These are phyloP conservation scores for Citrus sp. DNA, from an alignment of 345 rosid species.

Conservation along the genomic window DNA sequence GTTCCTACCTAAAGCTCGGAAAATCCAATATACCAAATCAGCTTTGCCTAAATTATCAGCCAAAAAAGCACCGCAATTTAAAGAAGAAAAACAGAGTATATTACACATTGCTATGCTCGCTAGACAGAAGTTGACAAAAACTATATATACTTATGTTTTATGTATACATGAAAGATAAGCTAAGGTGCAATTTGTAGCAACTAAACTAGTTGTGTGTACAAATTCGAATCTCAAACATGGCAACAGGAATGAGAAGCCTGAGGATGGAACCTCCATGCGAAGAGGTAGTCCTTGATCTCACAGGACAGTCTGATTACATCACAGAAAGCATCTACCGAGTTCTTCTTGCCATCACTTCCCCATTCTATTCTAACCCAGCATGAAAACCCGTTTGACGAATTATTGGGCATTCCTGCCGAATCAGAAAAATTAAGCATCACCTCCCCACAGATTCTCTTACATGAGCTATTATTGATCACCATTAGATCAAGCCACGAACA, in stretches of 20 bases:
- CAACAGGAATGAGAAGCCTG: slow-evolving; percentile 30
- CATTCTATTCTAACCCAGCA: slow-evolving; percentile 95
- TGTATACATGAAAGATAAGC: background rate
- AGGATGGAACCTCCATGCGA: slow-evolving; percentile 77
- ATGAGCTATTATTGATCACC: slow-evolving; percentile 27
- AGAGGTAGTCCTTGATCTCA: slow-evolving; percentile 63
- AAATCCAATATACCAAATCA: background rate
- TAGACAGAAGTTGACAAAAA: background rate
- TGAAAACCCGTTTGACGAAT: slow-evolving; percentile 53
- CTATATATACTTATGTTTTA: background rate
- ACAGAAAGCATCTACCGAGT: slow-evolving; percentile 51
- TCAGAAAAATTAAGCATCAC: slow-evolving; percentile 54
- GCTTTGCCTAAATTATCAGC: background rate
- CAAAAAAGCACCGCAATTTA: background rate
- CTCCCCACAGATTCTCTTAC: slow-evolving; percentile 79
- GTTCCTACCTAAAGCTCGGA: too few species aligned
- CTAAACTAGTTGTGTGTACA: background rate
- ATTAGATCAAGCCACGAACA: slow-evolving; percentile 82
- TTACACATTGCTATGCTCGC: background rate
- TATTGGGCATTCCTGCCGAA: slow-evolving; percentile 26
- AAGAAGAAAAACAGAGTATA: background rate
- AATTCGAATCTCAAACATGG: slow-evolving; percentile 16
- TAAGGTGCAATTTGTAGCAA: background rate
- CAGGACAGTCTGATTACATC: slow-evolving; percentile 62
- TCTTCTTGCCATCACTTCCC: slow-evolving; percentile 56